Evolutionary conservation across 2,329 filamentous ascomycete species (phyloP).

Genomic region (Pseudodiploospora longispora): DNA sequence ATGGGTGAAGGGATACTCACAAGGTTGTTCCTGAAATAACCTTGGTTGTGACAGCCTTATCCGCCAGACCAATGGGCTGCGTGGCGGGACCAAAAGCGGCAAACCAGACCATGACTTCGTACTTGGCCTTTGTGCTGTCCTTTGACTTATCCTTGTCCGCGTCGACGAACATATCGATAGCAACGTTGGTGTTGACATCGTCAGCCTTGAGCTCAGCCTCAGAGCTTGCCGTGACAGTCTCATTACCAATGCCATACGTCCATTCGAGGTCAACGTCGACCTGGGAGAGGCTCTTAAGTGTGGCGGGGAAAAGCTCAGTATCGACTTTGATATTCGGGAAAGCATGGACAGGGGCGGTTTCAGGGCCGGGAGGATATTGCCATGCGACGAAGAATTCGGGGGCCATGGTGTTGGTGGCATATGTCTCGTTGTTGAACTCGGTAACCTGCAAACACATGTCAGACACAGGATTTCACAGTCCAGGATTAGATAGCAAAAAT

Average conservation of each 20-base stretch:
- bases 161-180: conserved; percentile 52
- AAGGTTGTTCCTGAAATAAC: conserved; percentile 34
- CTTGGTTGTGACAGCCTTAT: conserved; percentile 24
- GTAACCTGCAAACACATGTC: conserved; percentile 30
- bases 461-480: conserved; percentile 1
- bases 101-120: conserved; percentile 53
- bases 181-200: conserved; percentile 46
- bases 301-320: conserved; percentile 32
- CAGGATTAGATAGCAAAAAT: not conserved
- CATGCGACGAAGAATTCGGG: conserved; percentile 46
- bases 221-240: conserved; percentile 26
- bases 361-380: conserved; percentile 36
- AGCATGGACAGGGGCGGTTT: conserved; percentile 41
- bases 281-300: conserved; percentile 28
- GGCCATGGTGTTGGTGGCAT: conserved; percentile 35
- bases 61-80: conserved; percentile 36
- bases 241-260: conserved; percentile 41
- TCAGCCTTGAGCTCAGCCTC: conserved; percentile 22
- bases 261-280: conserved; percentile 40
- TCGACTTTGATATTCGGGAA: conserved; percentile 46
- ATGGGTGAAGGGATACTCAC: conserved; percentile 19
- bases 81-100: conserved; percentile 37
- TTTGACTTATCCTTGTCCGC: conserved; percentile 29
- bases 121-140: conserved; percentile 33
- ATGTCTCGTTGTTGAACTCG: conserved; percentile 41